Conservation (phyloP, 139 green algal species). For the Astrephomene gubernaculifera region DNA sequence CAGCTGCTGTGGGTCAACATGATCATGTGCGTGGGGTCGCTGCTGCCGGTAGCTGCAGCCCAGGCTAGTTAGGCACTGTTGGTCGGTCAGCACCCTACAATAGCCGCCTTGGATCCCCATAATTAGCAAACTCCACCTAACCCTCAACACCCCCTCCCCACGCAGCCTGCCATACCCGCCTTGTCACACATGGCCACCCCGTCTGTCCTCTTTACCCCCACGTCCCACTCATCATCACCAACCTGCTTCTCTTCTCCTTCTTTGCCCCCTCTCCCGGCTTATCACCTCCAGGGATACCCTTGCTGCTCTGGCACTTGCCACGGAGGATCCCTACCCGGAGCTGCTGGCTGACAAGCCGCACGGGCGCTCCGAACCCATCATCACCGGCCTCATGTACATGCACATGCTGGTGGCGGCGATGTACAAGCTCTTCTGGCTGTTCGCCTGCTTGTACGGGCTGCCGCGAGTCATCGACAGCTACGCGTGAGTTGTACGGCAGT, state of each 20-base stretch:
- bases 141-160: too few relatives aligned
- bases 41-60: too few relatives aligned
- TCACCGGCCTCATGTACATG: conserved; percentile 94
- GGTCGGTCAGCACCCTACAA: too few relatives aligned
- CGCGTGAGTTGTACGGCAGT: conserved; percentile 41
- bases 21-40: conserved; percentile 92
- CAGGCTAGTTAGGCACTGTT: too few relatives aligned
- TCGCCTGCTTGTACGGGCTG: conserved; percentile 88
- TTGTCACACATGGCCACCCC: too few relatives aligned
- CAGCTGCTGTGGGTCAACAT: conserved; percentile 99
- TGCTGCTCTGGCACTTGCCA: conserved; percentile 72
- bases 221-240: too few relatives aligned
- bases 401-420: conserved; percentile 83
- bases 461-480: conserved; percentile 49
- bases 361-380: conserved; percentile 86
- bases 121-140: too few relatives aligned
- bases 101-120: too few relatives aligned
- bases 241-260: too few relatives aligned
- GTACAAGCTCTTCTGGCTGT: conserved; percentile 92
- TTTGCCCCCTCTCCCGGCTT: too few relatives aligned
- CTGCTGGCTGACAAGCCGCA: conserved; percentile 88
- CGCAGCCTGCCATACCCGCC: too few relatives aligned
- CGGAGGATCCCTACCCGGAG: conserved; percentile 63
- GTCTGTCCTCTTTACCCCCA: too few relatives aligned
- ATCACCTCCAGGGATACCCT: conserved; percentile 92